Evolutionary conservation across 2,329 filamentous ascomycete genomes (phyloP), one percentile per base, ranked within the genome.

Genomic region (Verticillium alfalfae): DNA sequence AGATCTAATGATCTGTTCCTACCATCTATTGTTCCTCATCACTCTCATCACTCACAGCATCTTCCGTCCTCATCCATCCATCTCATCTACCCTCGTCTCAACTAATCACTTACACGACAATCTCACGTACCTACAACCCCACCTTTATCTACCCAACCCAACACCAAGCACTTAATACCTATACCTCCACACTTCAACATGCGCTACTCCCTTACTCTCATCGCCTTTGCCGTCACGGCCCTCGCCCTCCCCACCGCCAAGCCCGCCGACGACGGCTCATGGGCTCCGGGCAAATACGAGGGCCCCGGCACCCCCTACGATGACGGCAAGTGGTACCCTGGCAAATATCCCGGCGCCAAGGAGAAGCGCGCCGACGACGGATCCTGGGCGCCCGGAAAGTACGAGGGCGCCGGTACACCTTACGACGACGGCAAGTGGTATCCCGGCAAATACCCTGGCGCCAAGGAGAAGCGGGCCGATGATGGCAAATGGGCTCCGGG

Each of bases 201-300:
- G 61, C 57, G 54, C 49, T 69, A 60, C 62, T 65, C 62, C 13
- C 52, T 57, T 39, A 62, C 64, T 37, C 31, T 65, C 52, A 22
- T 65, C 58, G 62, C 64, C 64, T 61, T 65, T 38, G 64, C 64
- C 39, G 64, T 56, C 39, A 63, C 62, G 56, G 62, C 60, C 34
- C 59, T 65, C 7, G 63, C 63, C 34, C 52, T 62, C n/a, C 63
- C 63, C 36, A 58, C 62, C 34, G 45, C 60, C 9, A 57, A 61
- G 57, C 60, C 60, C 37, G 39, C 38, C 55, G 62, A 64, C 55
- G 60, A 61, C 18, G 62, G 62, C 34, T 54, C 54, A 8, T 63
- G 62, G 62, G n/a, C 39, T 13, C 36, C 38, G 3, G 61, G 61
- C 3, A 60, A 60, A 49, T 62, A 62, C 57, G 60, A 61, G 56